Evolutionary conservation across 2,329 filamentous ascomycete species (phyloP), one percentile per base, ranked within the genome.

Genomic region (Dendrostoma leiphaemia): DNA sequence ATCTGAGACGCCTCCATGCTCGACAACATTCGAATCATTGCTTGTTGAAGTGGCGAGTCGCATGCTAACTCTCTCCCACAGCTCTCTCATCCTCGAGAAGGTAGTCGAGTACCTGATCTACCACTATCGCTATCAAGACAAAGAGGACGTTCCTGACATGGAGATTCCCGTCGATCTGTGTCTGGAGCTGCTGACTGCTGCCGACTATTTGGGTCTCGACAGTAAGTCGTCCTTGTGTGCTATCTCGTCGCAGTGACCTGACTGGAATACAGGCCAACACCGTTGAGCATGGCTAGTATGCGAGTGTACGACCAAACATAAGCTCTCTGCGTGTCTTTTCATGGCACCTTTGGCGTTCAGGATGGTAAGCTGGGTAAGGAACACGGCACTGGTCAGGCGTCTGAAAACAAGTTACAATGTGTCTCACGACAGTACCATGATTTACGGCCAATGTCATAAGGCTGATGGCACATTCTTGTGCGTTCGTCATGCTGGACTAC

Each of bases 31-130:
- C 6, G 17, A 53, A 9, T 38, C 29, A 41, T 34, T 46, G 48
- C 26, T 38, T 31, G 15, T 51, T 32, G 28, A 48, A 37, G 29
- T 37, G 4, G 12, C 21, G 37, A 21, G 37, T 29, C 47, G 4
- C 17, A 32, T 58, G 57, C 62, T 66, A 57, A 65, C 59, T 54
- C 23, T 17, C 15, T 31, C 28, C 43, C 29, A 62, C 45, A 91
- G 88, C 70, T 86, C 84, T 60, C 75, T 86, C 50, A 82, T 91
- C 6, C 82, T 93, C 3, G 89, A 92, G 68, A 91, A 90, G 67
- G 85, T 92, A 29, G 88, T 86, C 69, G 88, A 92, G 71, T 93
- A 92, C 71, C 86, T 91, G 59, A 89, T 91, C 67, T 92, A 91
- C 74, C 89, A 88, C 75, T 86, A 91, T 71, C 86, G 85, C 64